phyloP scores from a whole-genome alignment of 176 grass and related monocot genomes.

The Cenchrus purpureus region DNA sequence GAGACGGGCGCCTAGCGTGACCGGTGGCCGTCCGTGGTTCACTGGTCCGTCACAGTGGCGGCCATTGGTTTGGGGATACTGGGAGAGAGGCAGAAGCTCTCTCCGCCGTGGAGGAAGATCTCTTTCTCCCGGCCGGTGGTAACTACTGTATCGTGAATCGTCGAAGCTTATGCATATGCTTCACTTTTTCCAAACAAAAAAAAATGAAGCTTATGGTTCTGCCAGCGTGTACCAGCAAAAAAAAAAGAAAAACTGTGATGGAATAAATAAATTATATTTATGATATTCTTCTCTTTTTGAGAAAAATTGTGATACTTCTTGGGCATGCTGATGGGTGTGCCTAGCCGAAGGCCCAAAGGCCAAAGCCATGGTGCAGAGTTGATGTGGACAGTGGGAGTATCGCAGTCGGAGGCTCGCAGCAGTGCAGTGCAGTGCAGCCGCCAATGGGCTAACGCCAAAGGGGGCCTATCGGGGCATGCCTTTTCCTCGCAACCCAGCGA shows the following conservation, averaged over 20 bases:
- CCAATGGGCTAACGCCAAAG: conserved; percentile 2
- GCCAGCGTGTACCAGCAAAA: neutral
- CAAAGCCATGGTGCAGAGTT: neutral
- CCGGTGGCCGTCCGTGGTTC: neutral
- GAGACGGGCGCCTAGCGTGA: neutral
- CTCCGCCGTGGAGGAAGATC: neutral
- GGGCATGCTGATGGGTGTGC: too few species aligned
- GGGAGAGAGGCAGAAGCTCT: neutral
- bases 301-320: too few species aligned
- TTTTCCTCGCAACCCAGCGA: conserved; percentile 36
- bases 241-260: neutral
- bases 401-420: neutral
- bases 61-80: neutral
- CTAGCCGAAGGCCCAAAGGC: too few species aligned
- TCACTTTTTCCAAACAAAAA: too few species aligned
- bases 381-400: conserved; percentile 28
- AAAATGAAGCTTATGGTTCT: conserved; percentile 6
- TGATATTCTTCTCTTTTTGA: neutral
- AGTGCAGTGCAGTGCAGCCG: neutral
- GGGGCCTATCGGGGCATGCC: neutral
- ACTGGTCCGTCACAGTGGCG: conserved; percentile 1
- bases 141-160: conserved; percentile 5
- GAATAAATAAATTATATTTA: conserved; percentile 27
- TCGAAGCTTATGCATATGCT: neutral
- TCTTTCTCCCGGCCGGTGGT: neutral